Base-by-base conservation (phyloP, 805 yeast genomes). In the Candida boleticola region DNA sequence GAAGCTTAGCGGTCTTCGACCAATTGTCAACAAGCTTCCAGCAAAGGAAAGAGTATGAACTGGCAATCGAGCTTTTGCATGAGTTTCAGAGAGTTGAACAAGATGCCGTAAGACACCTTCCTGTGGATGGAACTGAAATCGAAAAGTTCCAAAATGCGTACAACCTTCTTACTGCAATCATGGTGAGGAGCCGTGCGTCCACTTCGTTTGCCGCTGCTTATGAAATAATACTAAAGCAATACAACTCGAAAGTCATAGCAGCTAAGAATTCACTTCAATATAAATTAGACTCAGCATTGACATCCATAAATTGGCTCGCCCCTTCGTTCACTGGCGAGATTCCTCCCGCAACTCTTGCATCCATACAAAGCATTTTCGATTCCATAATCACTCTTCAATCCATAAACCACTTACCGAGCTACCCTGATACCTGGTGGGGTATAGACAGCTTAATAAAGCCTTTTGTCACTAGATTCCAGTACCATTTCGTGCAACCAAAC, bases 401-500 rank as follows among this genome's bases (percentile, higher is more conserved):
- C 1, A 41, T 63, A 3, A 51, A 48, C 35, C 49, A 55, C 4
- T 19, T 43, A 1, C 68, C 70, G 4, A 40, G 36, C 18, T 62
- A 64, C 47, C 72, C 67, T 2, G 60, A 55, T 6, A 51, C 76
- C 0, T 62, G 76, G 62, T 77, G 83, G 77, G 77, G 79, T 0
- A 60, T 82, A 31, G 73, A 69, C 32, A 55, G 66, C 0, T 56
- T 85, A 23, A 56, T 76, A 2, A 57, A 61, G 20, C 76, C 77
- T 1, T 65, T 82, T 22, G 61, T 63, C 5, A 49, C 68, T 10
- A 68, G 85, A 32, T 79, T 85, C 53, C 62, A 68, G 31, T 85
- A 63, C 60, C 88, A 85, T 54, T 85, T 84, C 53, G 74, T 76
- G 37, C 65, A 76, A 3, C 34, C 55, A 1, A 63, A 71, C 22